Base-by-base conservation (phyloP, 179 eudicot species). In the Beta macrorhiza region DNA sequence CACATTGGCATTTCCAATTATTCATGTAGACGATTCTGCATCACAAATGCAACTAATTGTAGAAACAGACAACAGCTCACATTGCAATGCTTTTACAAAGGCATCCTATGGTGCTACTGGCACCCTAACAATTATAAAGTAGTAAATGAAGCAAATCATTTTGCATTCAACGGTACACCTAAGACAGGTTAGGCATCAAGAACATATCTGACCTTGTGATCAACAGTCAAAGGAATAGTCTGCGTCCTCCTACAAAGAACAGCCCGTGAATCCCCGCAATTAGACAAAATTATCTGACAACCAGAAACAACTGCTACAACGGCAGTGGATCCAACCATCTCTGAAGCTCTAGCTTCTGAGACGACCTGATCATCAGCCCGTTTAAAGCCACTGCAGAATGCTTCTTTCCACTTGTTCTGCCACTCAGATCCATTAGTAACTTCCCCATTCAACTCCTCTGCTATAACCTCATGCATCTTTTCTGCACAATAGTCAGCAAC, bases 201-300 rank as follows among this genome's bases (percentile, higher is more conserved):
- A 84, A 61, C 37, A 29, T 77, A 47, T 51, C 78, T 52, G 61
- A 87, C 96, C 96, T 92, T 92, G 73, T 92, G 93, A 83, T 92
- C 96, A 83, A 90, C 86, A 65, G 92, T 86, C 77, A 92, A 76
- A 61, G 92, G 87, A 78, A 92, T 82, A 74, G 96, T 90, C 74
- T 88, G 90, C 9, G 89, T 84, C 67, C 96, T 90, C 72, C 89
- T 86, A 78, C 90, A 92, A 58, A 92, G 96, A 67, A 92, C 84
- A 9, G 91, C 93, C 82, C 93, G 86, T 11, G 96, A 91, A 77
- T 92, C 96, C 32, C 96, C 96, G 74, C 93, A 92, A 70, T 92
- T 90, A 64, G 96, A 90, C 67, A 85, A 68, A 47, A 92, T 89
- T 67, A 92, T 90, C 83, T 92, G 96, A 81, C 96, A 92, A 79